Evolutionary conservation across 2,329 filamentous ascomycete species (phyloP), one percentile per base, ranked within the genome.

Genomic region (Fusarium phyllophilum): DNA sequence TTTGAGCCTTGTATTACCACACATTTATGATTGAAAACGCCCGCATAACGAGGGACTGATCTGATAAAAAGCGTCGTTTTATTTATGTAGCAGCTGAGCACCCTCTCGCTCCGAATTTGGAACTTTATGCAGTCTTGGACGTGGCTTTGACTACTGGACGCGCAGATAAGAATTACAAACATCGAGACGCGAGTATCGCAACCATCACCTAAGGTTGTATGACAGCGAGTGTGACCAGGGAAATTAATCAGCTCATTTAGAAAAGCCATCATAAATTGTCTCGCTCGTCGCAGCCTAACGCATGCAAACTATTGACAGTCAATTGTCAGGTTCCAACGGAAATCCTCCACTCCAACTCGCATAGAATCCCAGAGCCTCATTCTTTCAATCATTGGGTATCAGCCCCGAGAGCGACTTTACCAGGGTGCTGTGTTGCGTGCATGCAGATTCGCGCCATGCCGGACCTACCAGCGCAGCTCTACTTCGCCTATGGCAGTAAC

Each of bases 51-150:
- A 41, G 34, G 3, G 10, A n/a, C 0, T 24, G 3, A 6, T 41
- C 7, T 29, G 11, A 8, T 18, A 29, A 10, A 8, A 18, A 18
- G 3, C 6, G 8, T 0, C 1, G 6, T 10, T 14, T 8, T 29
- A n/a, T 12, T 3, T 13, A 18, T 39, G 34, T 29, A 41, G 20
- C 24, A 39, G 34, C 11, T 41, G 11, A 5, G 26, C 34, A 29
- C 24, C 34, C 24, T 39, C 20, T 10, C 9, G 11, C 6, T 18
- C 20, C 24, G 4, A 22, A n/a, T 18, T 10, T n/a, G 24, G 20
- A 29, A 29, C 6, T 8, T 24, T 9, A 18, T 55, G 18, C 51
- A 15, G 5, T 5, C 24, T 10, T 39, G 11, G 11, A n/a, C 18
- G 14, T 29, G 15, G 24, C 20, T 29, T 39, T 39, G 34, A 29